Evolutionary conservation across 1,139 yeast genomes (phyloP).

Genomic region (Suhomyces maxii): DNA sequence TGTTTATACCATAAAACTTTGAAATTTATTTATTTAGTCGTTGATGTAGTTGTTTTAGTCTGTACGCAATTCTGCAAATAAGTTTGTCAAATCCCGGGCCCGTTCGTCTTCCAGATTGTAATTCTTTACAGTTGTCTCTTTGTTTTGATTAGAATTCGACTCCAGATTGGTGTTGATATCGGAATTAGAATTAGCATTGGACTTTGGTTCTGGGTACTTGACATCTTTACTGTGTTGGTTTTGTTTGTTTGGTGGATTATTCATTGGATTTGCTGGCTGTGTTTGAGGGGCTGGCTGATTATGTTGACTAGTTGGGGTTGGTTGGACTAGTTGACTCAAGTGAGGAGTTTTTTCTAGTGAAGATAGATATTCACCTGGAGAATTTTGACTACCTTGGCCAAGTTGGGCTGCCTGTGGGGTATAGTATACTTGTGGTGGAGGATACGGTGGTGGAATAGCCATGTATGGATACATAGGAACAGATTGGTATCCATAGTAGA

Average conservation of each 20-base stretch:
- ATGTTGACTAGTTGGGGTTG: too few species aligned
- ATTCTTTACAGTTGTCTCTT: not conserved
- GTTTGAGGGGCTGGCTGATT: too few species aligned
- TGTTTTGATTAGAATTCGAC: slow-evolving; percentile 9
- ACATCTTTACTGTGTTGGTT: too few species aligned
- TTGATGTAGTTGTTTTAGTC: not conserved
- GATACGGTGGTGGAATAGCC: slow-evolving; percentile 4
- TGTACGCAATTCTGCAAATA: slow-evolving; percentile 21
- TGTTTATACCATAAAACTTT: too few species aligned
- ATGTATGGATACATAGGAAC: slow-evolving; percentile 1
- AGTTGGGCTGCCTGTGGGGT: not conserved
- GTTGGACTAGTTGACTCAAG: too few species aligned
- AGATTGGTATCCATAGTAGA: slow-evolving; percentile 25
- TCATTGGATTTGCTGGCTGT: too few species aligned
- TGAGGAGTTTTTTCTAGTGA: too few species aligned
- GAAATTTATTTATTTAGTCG: not conserved
- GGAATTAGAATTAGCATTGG: too few species aligned
- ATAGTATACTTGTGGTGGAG: not conserved
- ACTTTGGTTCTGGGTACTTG: too few species aligned
- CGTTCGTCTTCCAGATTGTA: slow-evolving; percentile 24
- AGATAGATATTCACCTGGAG: too few species aligned
- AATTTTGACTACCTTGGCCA: not conserved
- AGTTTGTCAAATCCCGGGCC: slow-evolving; percentile 33
- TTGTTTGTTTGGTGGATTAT: too few species aligned
- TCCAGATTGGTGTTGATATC: too few species aligned